Conservation (phyloP, 2,329 filamentous ascomycete species). For the Penicillium sp. region DNA sequence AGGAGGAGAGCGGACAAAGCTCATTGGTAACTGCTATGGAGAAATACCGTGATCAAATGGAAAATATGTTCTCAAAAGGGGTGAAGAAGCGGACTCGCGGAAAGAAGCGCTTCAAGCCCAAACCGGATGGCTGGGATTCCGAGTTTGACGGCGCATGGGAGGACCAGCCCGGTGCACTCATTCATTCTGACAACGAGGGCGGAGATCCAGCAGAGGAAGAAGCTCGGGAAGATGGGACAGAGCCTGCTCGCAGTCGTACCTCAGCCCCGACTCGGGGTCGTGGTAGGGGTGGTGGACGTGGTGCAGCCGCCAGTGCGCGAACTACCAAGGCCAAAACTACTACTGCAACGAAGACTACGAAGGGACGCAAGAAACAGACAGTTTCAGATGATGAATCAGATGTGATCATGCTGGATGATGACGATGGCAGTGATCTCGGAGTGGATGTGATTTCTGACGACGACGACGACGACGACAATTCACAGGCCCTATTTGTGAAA, state of each 20-base stretch:
- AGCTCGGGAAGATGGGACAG: constrained; percentile 47
- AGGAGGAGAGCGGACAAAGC: constrained; percentile 63
- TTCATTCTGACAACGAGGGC: constrained; percentile 51
- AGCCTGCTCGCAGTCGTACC: constrained; percentile 28
- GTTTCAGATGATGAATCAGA: constrained; percentile 42
- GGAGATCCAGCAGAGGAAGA: constrained; percentile 47
- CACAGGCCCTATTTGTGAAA: constrained; percentile 43
- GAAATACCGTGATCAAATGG: constrained; percentile 63
- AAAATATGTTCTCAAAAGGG: constrained; percentile 67
- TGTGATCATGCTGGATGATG: constrained; percentile 38
- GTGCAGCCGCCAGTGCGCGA: constrained; percentile 40
- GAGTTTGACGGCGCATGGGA: constrained; percentile 85
- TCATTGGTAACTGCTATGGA: constrained; percentile 73
- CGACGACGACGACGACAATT: constrained; percentile 39
- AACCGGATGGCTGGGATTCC: constrained; percentile 80
- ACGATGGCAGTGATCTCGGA: constrained; percentile 29
- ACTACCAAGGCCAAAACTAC: constrained; percentile 32
- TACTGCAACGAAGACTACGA: constrained; percentile 23
- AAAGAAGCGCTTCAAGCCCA: constrained; percentile 65
- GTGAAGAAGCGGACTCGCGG: constrained; percentile 51
- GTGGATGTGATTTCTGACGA: constrained; percentile 30
- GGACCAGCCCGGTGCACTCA: constrained; percentile 66
- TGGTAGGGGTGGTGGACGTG: constrained; percentile 45
- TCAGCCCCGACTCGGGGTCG: constrained; percentile 46
- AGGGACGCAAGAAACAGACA: constrained; percentile 30